Percentiles rank a stretch among this genome's conserved stretches.
These are phyloP conservation scores for Talaromyces verruculosus DNA, from an alignment of 2,329 filamentous ascomycete species.

Conservation along the genomic window DNA sequence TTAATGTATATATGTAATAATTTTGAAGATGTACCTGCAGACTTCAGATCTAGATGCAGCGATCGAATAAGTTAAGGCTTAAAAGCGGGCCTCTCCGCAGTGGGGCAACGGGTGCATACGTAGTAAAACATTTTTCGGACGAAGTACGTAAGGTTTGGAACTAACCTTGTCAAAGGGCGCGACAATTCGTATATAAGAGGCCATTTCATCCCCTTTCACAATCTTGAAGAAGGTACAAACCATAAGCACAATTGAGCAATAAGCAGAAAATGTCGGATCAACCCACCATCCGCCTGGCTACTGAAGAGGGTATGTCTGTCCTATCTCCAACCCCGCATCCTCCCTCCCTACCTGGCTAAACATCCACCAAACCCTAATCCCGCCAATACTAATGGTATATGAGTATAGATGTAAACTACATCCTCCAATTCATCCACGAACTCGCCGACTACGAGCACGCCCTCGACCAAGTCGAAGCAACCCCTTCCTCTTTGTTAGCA, in stretches of 20 bases:
- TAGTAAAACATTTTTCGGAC: background rate
- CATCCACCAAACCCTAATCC: background rate
- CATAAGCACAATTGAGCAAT: too few relatives aligned
- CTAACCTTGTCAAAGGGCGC: background rate
- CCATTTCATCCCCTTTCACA: background rate
- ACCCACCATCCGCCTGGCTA: slow-evolving; percentile 44
- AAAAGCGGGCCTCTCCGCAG: background rate
- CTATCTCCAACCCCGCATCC: background rate
- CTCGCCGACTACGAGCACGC: slow-evolving; percentile 87
- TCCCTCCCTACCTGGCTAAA: background rate
- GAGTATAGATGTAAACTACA: slow-evolving; percentile 70
- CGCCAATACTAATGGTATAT: background rate
- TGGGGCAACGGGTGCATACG: background rate
- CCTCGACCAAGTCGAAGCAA: slow-evolving; percentile 72
- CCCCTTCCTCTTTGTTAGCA: slow-evolving; percentile 65
- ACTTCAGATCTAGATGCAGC: background rate
- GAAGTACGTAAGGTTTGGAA: too few relatives aligned
- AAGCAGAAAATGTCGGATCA: slow-evolving; percentile 32
- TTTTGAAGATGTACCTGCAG: background rate
- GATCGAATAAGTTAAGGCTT: background rate
- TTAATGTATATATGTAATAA: slow-evolving; percentile 6
- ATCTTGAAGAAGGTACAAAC: background rate
- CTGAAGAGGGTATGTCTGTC: slow-evolving; percentile 36
- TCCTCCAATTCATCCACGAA: slow-evolving; percentile 77
- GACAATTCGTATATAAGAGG: background rate